Base-by-base conservation (phyloP, 805 yeast genomes). In the Starmera quercuum region DNA sequence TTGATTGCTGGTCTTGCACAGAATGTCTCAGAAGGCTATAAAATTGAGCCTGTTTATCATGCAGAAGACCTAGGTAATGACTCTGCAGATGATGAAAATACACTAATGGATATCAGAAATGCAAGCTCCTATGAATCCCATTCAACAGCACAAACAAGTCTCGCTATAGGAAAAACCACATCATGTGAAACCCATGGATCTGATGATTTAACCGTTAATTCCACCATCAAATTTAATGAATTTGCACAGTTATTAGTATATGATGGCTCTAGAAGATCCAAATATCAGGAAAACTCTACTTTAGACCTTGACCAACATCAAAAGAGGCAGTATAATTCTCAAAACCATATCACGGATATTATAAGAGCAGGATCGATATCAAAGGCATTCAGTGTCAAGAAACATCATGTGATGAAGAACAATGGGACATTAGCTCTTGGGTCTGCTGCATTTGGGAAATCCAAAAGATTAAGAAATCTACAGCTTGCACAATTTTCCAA, bases 211-310 rank as follows among this genome's bases (percentile, higher is more conserved):
- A n/a, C n/a, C n/a, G 17, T 29, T 20, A 12, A 20, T 13, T 30
- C 45, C 5, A 35, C 43, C 2, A 43, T 54, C 28, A 48, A 50
- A 37, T 49, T 58, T 40, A 51, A 53, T 28, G 41, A 41, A 18
- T 45, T 46, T 39, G 53, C 59, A 2, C 41, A 44, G 15, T 33
- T 54, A 7, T 31, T 54, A 13, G 39, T 53, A n/a, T 54, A 54
- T 37, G 50, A 49, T 32, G 47, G 51, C 8, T 36, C 53, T 2
- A 44, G 38, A 21, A 39, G 44, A 29, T 41, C 45, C 24, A 35
- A 32, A 27, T 32, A 31, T 15, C 22, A 26, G 18, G 33, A 34
- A 3, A 24, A 9, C 4, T 38, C 20, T 16, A 35, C 28, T 14
- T n/a, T n/a, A n/a, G n/a, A n/a, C n/a, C n/a, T n/a, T n/a, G n/a